phyloP scores from a whole-genome alignment of 2,329 filamentous ascomycete species.

The Huntiella abstrusa region DNA sequence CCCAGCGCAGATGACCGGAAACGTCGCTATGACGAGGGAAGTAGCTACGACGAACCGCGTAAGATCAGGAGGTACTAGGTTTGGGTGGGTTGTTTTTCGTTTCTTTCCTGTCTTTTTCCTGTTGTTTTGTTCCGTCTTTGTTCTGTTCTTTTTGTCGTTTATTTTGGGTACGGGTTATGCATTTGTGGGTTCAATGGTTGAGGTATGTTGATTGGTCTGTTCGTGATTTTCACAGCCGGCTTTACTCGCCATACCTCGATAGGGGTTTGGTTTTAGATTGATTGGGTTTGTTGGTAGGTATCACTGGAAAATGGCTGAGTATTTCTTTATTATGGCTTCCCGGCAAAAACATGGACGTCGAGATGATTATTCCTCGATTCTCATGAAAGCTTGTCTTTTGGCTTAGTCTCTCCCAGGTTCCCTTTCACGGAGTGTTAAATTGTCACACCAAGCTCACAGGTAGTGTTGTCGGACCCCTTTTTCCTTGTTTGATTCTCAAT shows the following conservation, averaged over 20 bases:
- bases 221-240: no score
- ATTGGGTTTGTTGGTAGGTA: conserved; percentile 3
- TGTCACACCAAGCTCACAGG: no score
- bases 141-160: neutral
- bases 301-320: conserved; percentile 8
- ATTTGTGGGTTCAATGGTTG: no score
- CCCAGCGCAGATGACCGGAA: conserved; percentile 38
- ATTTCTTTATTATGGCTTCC: neutral
- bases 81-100: neutral
- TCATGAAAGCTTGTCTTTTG: no score
- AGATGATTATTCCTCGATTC: no score
- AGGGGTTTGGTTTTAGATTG: neutral
- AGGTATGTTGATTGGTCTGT: no score
- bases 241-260: no score
- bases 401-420: no score
- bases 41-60: conserved; percentile 58
- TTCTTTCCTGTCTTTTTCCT: conserved; percentile 14
- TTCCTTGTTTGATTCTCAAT: neutral
- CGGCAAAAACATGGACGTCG: no score
- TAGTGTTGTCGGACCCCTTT: no score
- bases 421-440: no score
- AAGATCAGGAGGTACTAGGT: conserved; percentile 45
- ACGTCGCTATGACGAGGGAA: conserved; percentile 59
- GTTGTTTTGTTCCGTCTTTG: conserved; percentile 16
- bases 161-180: neutral